phyloP scores from a whole-genome alignment of 306 rosid genomes.

The Begonia fuchsioides region DNA sequence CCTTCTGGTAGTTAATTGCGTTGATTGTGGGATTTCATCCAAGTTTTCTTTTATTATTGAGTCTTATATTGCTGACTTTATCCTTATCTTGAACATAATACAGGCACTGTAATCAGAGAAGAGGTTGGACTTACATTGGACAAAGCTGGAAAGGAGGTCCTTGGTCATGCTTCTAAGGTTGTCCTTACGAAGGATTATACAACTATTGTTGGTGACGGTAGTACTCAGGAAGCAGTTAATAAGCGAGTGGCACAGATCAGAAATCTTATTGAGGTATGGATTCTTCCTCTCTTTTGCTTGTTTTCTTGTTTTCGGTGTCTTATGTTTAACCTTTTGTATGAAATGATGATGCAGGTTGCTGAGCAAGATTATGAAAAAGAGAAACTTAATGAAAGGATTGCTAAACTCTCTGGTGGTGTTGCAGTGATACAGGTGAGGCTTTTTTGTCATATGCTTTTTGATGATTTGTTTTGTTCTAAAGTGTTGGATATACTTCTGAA shows the following conservation, averaged over 20 bases:
- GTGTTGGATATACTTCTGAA: conserved; percentile 9
- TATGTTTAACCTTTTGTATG: background rate
- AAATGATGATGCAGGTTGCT: conserved; percentile 39
- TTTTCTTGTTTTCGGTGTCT: background rate
- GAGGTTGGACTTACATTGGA: conserved; percentile 90
- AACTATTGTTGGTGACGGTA: conserved; percentile 93
- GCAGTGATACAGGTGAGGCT: conserved; percentile 80
- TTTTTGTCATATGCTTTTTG: background rate
- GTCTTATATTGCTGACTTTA: conserved; percentile 3
- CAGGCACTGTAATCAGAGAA: conserved; percentile 89
- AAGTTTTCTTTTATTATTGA: background rate
- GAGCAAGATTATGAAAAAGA: conserved; percentile 95
- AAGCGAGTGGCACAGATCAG: conserved; percentile 87
- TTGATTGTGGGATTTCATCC: background rate
- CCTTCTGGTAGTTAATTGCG: background rate
- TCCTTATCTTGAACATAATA: conserved; percentile 5
- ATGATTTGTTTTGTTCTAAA: background rate
- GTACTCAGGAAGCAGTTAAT: conserved; percentile 84
- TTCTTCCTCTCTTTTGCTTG: conserved; percentile 3
- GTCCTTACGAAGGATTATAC: conserved; percentile 91
- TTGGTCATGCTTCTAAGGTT: conserved; percentile 83
- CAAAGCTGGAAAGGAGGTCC: conserved; percentile 86
- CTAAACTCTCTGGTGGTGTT: conserved; percentile 94
- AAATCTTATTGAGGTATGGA: conserved; percentile 66
- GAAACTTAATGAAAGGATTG: conserved; percentile 83